phyloP scores from a whole-genome alignment of 2,329 filamentous ascomycete genomes.

The Cucurbitaria berberidis region DNA sequence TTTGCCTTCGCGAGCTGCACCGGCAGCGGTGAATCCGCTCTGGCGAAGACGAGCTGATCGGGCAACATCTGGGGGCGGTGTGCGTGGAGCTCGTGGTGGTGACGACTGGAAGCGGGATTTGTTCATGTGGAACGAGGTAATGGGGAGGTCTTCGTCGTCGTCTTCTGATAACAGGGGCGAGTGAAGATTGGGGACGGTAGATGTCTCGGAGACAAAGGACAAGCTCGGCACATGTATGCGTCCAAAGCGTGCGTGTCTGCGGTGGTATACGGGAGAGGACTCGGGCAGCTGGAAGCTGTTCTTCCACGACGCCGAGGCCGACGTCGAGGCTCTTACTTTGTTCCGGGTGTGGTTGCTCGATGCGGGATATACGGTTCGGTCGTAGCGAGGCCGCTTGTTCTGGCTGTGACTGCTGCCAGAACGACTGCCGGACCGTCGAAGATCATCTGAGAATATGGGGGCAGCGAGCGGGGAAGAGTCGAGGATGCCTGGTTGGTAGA shows the following conservation, averaged over 20 bases:
- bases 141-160: slow-evolving; percentile 80
- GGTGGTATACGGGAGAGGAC: slow-evolving; percentile 84
- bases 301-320: slow-evolving; percentile 71
- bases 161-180: slow-evolving; percentile 72
- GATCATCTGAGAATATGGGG: slow-evolving; percentile 82
- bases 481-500: slow-evolving; percentile 70
- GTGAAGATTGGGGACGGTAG: slow-evolving; percentile 67
- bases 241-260: slow-evolving; percentile 73
- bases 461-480: slow-evolving; percentile 87
- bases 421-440: slow-evolving; percentile 64
- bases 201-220: slow-evolving; percentile 77
- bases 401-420: slow-evolving; percentile 61
- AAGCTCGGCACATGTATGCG: slow-evolving; percentile 74
- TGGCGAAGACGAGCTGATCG: slow-evolving; percentile 50
- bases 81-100: slow-evolving; percentile 65
- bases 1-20: slow-evolving; percentile 54
- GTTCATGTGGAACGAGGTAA: slow-evolving; percentile 71
- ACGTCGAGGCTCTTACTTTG: slow-evolving; percentile 67
- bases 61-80: slow-evolving; percentile 49
- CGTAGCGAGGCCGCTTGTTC: slow-evolving; percentile 45
- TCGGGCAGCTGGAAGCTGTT: slow-evolving; percentile 76
- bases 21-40: slow-evolving; percentile 47
- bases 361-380: slow-evolving; percentile 42
- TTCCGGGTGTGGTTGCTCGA: slow-evolving; percentile 70
- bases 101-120: slow-evolving; percentile 72